These are phyloP conservation scores for Rheum nobile DNA, from an alignment of 148 eudicot species.

Conservation along the genomic window DNA sequence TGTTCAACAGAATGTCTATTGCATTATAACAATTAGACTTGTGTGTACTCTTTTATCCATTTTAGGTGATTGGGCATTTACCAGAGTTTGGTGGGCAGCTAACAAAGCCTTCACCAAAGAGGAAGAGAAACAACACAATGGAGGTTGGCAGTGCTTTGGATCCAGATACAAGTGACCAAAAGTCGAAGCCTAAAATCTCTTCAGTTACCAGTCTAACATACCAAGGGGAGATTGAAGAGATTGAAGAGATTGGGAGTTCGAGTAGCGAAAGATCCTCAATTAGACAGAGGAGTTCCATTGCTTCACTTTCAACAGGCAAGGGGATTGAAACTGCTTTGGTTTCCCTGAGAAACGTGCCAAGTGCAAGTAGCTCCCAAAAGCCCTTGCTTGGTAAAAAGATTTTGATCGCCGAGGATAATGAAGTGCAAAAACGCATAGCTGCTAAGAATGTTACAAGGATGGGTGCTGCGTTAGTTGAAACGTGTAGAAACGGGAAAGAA, in stretches of 20 bases:
- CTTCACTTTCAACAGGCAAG: background rate
- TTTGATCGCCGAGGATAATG: slow-evolving; percentile 47
- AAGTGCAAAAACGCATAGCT: slow-evolving; percentile 17
- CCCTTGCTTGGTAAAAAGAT: slow-evolving; percentile 34
- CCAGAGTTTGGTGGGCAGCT: slow-evolving; percentile 64
- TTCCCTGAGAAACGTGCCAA: background rate
- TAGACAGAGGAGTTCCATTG: background rate
- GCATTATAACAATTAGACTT: background rate
- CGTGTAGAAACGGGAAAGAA: slow-evolving; percentile 32
- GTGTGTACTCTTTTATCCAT: background rate
- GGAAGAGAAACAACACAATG: background rate
- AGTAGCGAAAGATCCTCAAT: slow-evolving; percentile 8
- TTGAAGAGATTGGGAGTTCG: slow-evolving; percentile 8
- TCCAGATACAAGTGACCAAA: background rate
- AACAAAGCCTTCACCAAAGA: background rate
- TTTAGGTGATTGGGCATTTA: slow-evolving; percentile 31
- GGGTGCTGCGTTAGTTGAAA: slow-evolving; percentile 29
- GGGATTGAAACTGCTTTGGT: background rate
- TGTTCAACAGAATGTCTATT: background rate
- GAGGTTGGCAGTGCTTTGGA: slow-evolving; percentile 2
- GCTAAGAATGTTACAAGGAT: slow-evolving; percentile 10
- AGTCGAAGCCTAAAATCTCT: background rate
- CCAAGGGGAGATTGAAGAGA: slow-evolving; percentile 8
- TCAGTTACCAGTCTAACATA: background rate
- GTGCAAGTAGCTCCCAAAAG: background rate